phyloP scores from a whole-genome alignment of 306 rosid species.

The Vigna mungo region DNA sequence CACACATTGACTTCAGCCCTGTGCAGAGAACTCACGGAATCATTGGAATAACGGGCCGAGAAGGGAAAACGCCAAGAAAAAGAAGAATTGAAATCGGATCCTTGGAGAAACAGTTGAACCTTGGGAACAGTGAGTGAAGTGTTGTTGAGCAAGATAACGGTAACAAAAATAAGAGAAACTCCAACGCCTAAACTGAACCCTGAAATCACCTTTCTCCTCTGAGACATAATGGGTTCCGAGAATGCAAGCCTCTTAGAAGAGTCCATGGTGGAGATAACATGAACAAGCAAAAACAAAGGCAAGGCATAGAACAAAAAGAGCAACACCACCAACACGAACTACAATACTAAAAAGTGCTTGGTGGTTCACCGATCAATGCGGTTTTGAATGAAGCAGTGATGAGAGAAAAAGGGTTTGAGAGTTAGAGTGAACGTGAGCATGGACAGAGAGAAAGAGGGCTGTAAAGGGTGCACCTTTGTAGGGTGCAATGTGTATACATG shows the following conservation, averaged over 20 bases:
- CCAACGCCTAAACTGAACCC: conserved; percentile 74
- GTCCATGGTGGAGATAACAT: conserved; percentile 51
- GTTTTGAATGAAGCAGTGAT: conserved; percentile 15
- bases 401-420: neutral
- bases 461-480: conserved; percentile 5
- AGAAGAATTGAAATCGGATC: conserved; percentile 50
- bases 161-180: conserved; percentile 59
- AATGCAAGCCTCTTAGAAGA: conserved; percentile 51
- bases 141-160: conserved; percentile 51
- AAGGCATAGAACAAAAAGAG: neutral
- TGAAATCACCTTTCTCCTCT: conserved; percentile 68
- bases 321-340: neutral
- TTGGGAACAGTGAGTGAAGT: conserved; percentile 48
- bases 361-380: conserved; percentile 4
- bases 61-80: conserved; percentile 54
- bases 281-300: neutral
- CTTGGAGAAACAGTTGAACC: conserved; percentile 50
- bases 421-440: neutral
- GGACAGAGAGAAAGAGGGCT: neutral
- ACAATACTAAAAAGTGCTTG: neutral
- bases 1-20: conserved; percentile 41
- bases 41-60: conserved; percentile 36
- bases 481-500: neutral
- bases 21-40: conserved; percentile 12
- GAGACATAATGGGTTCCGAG: conserved; percentile 56